Percentiles rank a stretch among this genome's conserved stretches.
Evolutionary conservation across 148 eudicot species (phyloP).

Genomic region (Persicaria maculosa): DNA sequence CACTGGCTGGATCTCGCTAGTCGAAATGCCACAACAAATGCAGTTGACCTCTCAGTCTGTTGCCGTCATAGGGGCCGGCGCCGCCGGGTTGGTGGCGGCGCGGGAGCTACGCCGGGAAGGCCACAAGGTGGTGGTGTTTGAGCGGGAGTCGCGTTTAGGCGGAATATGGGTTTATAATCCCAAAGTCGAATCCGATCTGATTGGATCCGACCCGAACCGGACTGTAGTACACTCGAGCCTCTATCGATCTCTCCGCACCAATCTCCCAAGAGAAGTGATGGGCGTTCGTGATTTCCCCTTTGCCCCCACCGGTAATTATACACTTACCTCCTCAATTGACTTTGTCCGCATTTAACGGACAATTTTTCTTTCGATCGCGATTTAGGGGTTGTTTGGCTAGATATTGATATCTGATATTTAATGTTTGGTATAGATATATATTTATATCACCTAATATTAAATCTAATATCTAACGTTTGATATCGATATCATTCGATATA

Average conservation of each 20-base stretch:
- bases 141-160: constrained; percentile 39
- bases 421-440: no score
- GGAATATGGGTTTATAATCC: constrained; percentile 75
- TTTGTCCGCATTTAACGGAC: background rate
- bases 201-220: constrained; percentile 53
- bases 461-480: no score
- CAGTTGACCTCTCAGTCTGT: constrained; percentile 28
- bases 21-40: constrained; percentile 18
- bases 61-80: constrained; percentile 90
- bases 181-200: constrained; percentile 56
- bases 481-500: no score
- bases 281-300: constrained; percentile 76
- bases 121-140: constrained; percentile 70
- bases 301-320: constrained; percentile 21
- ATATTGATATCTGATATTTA: no score
- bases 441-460: no score
- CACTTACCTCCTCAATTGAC: background rate
- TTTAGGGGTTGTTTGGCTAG: background rate
- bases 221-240: constrained; percentile 54
- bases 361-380: background rate
- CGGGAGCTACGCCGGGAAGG: constrained; percentile 69
- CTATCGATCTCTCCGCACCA: constrained; percentile 75
- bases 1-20: no score
- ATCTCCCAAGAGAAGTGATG: constrained; percentile 76
- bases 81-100: constrained; percentile 76